Evolutionary conservation across 495 filamentous ascomycete genomes (phyloP).

Genomic region (Tuber calosporum): DNA sequence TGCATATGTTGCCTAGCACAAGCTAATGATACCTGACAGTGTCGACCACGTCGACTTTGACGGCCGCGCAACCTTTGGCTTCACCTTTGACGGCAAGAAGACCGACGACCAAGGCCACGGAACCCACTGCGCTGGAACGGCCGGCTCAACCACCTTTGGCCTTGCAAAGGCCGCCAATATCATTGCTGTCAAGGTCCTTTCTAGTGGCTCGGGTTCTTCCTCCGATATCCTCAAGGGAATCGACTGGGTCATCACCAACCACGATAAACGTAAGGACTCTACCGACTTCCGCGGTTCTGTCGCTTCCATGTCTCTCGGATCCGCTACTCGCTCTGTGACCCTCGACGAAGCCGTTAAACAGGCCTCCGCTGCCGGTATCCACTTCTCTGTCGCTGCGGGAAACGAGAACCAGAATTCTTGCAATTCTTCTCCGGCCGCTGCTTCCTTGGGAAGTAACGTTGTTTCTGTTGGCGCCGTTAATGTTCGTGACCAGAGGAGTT

Average conservation of each 20-base stretch:
- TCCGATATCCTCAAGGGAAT: constrained; percentile 56
- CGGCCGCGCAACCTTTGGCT: constrained; percentile 46
- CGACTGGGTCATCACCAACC: constrained; percentile 52
- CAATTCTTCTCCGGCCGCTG: constrained; percentile 52
- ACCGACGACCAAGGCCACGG: constrained; percentile 48
- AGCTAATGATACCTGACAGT: neutral
- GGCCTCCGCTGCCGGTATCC: constrained; percentile 51
- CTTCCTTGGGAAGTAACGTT: constrained; percentile 44
- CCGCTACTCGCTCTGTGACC: constrained; percentile 45
- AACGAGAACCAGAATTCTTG: constrained; percentile 56
- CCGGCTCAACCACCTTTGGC: constrained; percentile 58
- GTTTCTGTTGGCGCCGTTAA: constrained; percentile 58
- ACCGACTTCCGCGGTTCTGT: constrained; percentile 44
- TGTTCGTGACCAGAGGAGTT: constrained; percentile 48
- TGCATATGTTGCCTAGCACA: neutral
- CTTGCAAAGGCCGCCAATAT: constrained; percentile 61
- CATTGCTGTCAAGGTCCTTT: constrained; percentile 63
- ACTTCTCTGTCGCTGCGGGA: constrained; percentile 60
- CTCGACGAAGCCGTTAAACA: constrained; percentile 54
- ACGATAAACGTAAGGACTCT: constrained; percentile 42
- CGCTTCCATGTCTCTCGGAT: constrained; percentile 40
- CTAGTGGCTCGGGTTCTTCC: constrained; percentile 49
- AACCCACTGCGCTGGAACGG: constrained; percentile 63
- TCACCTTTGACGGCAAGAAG: constrained; percentile 37
- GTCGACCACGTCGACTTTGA: constrained; percentile 46